These are phyloP conservation scores for Schwanniomyces yamadae DNA, from an alignment of 805 yeast genomes.

Conservation along the genomic window DNA sequence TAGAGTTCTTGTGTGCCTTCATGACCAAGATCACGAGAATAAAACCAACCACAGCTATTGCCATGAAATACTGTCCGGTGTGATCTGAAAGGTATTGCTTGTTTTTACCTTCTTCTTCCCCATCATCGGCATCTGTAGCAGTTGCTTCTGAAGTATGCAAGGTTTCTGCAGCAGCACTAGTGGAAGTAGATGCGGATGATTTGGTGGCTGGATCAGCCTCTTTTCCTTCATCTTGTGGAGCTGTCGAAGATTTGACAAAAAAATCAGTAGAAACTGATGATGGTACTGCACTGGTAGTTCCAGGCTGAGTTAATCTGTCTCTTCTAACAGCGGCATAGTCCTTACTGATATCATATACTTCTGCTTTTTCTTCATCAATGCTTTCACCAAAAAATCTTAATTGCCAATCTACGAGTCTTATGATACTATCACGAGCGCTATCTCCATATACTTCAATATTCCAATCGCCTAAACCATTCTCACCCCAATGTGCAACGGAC, in stretches of 20 bases:
- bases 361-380: slow-evolving; percentile 61
- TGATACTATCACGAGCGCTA: slow-evolving; percentile 36
- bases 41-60: slow-evolving; percentile 60
- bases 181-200: slow-evolving; percentile 3
- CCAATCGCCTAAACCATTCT: slow-evolving; percentile 80
- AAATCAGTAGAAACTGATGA: slow-evolving; percentile 3
- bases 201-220: slow-evolving; percentile 3
- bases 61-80: slow-evolving; percentile 61
- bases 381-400: slow-evolving; percentile 81
- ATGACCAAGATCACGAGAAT: slow-evolving; percentile 44
- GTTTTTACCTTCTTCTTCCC: slow-evolving; percentile 36
- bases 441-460: slow-evolving; percentile 52
- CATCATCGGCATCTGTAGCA: slow-evolving; percentile 5
- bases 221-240: not conserved
- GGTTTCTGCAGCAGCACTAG: slow-evolving; percentile 5
- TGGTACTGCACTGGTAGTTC: slow-evolving; percentile 5
- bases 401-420: slow-evolving; percentile 64
- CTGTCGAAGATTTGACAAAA: slow-evolving; percentile 10
- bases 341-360: slow-evolving; percentile 49
- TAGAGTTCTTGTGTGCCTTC: slow-evolving; percentile 43
- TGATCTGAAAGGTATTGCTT: slow-evolving; percentile 40
- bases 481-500: slow-evolving; percentile 99
- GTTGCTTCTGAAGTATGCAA: slow-evolving; percentile 4
- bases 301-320: slow-evolving; percentile 17
- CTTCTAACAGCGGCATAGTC: slow-evolving; percentile 45